phyloP scores from a whole-genome alignment of 108 stramenopile genomes.

The Nannochloropsis gaditana region DNA sequence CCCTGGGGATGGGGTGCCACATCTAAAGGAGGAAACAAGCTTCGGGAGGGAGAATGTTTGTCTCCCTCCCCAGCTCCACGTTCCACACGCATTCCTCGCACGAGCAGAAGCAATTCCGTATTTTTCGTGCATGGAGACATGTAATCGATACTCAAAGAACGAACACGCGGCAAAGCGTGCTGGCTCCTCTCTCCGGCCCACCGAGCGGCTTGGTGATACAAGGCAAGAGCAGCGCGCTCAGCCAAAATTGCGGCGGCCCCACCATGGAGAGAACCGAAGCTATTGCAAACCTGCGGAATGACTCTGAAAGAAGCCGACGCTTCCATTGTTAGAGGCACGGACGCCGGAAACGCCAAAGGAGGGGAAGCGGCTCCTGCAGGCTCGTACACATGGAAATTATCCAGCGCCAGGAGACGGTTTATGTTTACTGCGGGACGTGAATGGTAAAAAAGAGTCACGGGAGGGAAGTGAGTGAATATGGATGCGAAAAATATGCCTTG shows the following conservation, averaged over 20 bases:
- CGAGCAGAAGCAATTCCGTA: neutral
- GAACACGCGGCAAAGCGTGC: neutral
- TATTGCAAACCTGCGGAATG: neutral
- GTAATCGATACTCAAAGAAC: neutral
- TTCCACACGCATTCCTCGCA: neutral
- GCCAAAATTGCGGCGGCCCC: neutral
- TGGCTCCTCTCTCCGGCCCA: neutral
- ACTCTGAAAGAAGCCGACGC: neutral
- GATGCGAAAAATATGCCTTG: neutral
- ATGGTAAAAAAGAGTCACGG: neutral
- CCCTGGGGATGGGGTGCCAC: neutral
- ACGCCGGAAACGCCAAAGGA: neutral
- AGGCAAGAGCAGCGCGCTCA: neutral
- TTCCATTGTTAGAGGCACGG: neutral
- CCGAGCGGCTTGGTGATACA: slow-evolving; percentile 11
- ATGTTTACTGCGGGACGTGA: neutral
- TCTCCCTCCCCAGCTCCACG: too few relatives aligned
- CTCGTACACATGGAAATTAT: neutral
- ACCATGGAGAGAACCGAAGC: neutral
- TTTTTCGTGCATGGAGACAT: slow-evolving; percentile 1
- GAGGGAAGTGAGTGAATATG: neutral
- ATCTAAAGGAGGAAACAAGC: neutral
- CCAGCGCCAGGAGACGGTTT: neutral
- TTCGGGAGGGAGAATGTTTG: neutral
- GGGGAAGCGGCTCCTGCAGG: neutral